Evolutionary conservation across 1,139 yeast species (phyloP).

Genomic region (Kurtzmaniella quercitrusa): DNA sequence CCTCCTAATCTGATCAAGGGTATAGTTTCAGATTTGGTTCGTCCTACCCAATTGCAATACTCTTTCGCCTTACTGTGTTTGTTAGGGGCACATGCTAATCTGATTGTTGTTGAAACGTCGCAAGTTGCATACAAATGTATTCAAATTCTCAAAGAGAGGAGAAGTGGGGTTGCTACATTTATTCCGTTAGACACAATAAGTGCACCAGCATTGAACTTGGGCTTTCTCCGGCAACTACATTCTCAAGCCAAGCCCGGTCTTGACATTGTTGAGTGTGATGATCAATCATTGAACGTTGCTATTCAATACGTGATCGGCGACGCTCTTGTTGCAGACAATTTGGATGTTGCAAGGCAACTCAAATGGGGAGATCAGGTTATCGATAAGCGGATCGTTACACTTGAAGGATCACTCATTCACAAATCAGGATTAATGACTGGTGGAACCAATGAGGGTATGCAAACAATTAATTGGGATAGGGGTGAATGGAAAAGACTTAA

Average conservation of each 20-base stretch:
- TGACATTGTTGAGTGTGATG: constrained; percentile 72
- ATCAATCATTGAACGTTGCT: constrained; percentile 64
- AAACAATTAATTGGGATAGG: constrained; percentile 63
- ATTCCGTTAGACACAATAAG: constrained; percentile 79
- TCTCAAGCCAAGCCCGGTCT: constrained; percentile 57
- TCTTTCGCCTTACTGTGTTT: constrained; percentile 76
- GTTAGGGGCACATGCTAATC: constrained; percentile 75
- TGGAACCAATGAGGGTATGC: constrained; percentile 41
- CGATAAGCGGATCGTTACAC: constrained; percentile 68
- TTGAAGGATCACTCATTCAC: constrained; percentile 83
- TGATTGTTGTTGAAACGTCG: constrained; percentile 77
- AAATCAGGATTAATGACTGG: constrained; percentile 92
- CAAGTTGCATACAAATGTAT: constrained; percentile 81
- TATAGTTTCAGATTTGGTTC: constrained; percentile 71
- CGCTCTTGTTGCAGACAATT: constrained; percentile 72
- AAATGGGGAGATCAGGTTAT: constrained; percentile 62
- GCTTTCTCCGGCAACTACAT: constrained; percentile 55
- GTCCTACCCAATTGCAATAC: constrained; percentile 73
- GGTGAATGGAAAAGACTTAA: constrained; percentile 59
- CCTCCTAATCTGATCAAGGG: constrained; percentile 76
- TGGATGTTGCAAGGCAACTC: constrained; percentile 64
- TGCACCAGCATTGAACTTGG: constrained; percentile 51
- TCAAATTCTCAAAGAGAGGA: constrained; percentile 76
- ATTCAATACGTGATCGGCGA: constrained; percentile 78
- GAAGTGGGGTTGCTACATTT: constrained; percentile 81